A percentile compares a stretch with the other conserved stretches of the same genome.
Evolutionary conservation across 352 stramenopile genomes (phyloP).

Genomic region (Phytophthora litchii): DNA sequence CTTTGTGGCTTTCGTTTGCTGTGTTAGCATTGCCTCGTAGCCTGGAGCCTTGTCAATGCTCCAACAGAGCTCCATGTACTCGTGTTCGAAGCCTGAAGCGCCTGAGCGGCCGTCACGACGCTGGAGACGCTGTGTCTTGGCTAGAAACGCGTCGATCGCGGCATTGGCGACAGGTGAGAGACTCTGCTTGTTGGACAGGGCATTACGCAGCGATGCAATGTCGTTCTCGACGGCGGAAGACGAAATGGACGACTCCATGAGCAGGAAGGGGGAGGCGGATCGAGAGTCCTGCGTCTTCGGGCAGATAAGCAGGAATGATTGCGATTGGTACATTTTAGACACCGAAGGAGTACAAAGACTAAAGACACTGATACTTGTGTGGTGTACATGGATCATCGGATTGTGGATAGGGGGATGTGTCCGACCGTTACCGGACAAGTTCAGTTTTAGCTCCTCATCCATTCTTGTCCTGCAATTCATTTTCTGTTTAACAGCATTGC

Average conservation of each 20-base stretch:
- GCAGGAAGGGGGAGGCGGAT: constrained; percentile 3
- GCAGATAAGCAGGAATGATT: constrained; percentile 27
- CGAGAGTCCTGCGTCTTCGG: neutral
- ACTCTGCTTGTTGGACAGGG: constrained; percentile 4
- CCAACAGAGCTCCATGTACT: constrained; percentile 70
- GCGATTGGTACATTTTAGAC: constrained; percentile 1
- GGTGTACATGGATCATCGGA: neutral
- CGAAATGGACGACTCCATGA: constrained; percentile 12
- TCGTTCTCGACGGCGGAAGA: constrained; percentile 6
- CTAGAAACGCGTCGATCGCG: constrained; percentile 33
- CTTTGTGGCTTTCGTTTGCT: constrained; percentile 71
- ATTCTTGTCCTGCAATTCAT: constrained; percentile 22
- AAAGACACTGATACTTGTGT: neutral
- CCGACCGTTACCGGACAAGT: constrained; percentile 18
- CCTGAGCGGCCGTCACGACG: constrained; percentile 27
- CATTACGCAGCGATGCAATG: constrained; percentile 19
- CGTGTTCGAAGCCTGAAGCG: constrained; percentile 57
- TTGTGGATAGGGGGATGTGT: neutral
- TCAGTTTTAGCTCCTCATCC: constrained; percentile 16
- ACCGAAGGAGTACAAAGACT: neutral
- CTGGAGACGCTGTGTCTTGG: constrained; percentile 43
- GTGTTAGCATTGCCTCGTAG: constrained; percentile 57
- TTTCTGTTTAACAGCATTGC: constrained; percentile 23
- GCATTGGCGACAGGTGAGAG: neutral
- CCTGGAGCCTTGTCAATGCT: constrained; percentile 62